These are phyloP conservation scores for Paecilomyces formosus DNA, from an alignment of 2,329 filamentous ascomycete genomes.

Conservation along the genomic window DNA sequence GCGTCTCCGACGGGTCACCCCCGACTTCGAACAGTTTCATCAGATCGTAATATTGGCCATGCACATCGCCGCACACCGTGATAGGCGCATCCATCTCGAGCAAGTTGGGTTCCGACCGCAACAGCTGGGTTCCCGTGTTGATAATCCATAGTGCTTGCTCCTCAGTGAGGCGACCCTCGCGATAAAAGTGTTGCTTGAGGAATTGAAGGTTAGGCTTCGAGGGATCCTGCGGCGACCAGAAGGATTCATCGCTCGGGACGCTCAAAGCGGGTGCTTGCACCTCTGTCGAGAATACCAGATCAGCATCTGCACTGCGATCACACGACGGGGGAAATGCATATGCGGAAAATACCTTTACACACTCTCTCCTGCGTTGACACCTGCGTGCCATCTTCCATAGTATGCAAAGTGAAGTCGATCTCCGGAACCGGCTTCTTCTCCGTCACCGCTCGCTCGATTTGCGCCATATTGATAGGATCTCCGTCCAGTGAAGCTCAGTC, in stretches of 20 bases:
- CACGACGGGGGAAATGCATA: background rate
- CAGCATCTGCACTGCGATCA: slow-evolving; percentile 9
- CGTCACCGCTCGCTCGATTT: slow-evolving; percentile 77
- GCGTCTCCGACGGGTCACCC: slow-evolving; percentile 89
- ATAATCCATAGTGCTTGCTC: slow-evolving; percentile 97
- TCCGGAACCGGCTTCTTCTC: slow-evolving; percentile 94
- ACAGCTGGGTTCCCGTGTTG: slow-evolving; percentile 74
- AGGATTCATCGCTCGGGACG: slow-evolving; percentile 87
- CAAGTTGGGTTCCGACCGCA: slow-evolving; percentile 86
- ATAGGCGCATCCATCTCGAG: slow-evolving; percentile 99
- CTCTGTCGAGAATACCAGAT: slow-evolving; percentile 50
- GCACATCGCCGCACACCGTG: slow-evolving; percentile 95
- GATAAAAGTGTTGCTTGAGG: slow-evolving; percentile 96
- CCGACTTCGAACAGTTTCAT: slow-evolving; percentile 99
- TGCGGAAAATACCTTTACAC: slow-evolving; percentile 72
- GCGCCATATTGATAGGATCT: slow-evolving; percentile 28
- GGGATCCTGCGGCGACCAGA: slow-evolving; percentile 79
- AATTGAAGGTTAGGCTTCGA: slow-evolving; percentile 88
- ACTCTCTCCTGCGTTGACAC: slow-evolving; percentile 94
- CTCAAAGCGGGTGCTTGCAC: slow-evolving; percentile 95
- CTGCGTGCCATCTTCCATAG: slow-evolving; percentile 93
- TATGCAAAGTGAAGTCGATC: slow-evolving; percentile 97
- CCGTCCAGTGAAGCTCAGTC: background rate
- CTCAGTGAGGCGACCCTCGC: slow-evolving; percentile 92
- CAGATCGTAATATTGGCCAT: slow-evolving; percentile 97